Conservation (phyloP, 2,329 filamentous ascomycete genomes). For the Huntiella omanensis region DNA sequence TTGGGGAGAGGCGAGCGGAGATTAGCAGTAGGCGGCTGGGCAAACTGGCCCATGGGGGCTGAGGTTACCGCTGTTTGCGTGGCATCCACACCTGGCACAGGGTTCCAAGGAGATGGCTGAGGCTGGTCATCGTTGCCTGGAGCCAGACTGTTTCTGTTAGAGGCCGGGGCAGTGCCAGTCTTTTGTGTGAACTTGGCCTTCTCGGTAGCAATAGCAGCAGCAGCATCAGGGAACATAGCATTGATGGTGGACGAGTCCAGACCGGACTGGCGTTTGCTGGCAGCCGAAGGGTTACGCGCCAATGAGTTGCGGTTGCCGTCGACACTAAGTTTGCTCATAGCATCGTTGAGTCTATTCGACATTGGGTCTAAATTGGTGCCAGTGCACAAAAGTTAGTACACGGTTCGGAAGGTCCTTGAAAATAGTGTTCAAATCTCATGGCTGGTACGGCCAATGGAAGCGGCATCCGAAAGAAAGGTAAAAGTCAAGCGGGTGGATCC, state of each 20-base stretch:
- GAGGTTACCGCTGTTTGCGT: slow-evolving; percentile 62
- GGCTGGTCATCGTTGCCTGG: slow-evolving; percentile 36
- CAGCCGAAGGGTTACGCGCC: slow-evolving; percentile 58
- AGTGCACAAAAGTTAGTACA: not conserved
- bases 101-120: slow-evolving; percentile 62
- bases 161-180: slow-evolving; percentile 73
- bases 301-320: slow-evolving; percentile 77
- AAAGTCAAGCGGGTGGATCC: no score
- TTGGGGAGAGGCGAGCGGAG: slow-evolving; percentile 59
- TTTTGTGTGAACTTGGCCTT: slow-evolving; percentile 95
- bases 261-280: slow-evolving; percentile 76
- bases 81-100: slow-evolving; percentile 27
- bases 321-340: slow-evolving; percentile 86
- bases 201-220: slow-evolving; percentile 93
- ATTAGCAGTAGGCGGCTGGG: slow-evolving; percentile 54
- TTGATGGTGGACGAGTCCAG: slow-evolving; percentile 87
- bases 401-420: no score
- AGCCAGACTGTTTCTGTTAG: slow-evolving; percentile 73
- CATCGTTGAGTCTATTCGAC: slow-evolving; percentile 88
- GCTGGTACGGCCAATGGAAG: not conserved
- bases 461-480: not conserved
- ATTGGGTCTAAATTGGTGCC: slow-evolving; percentile 55
- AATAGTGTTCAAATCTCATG: not conserved
- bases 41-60: slow-evolving; percentile 84
- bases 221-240: slow-evolving; percentile 97